phyloP scores from a whole-genome alignment of 2,329 filamentous ascomycete species.

The Colletotrichum zoysiae region DNA sequence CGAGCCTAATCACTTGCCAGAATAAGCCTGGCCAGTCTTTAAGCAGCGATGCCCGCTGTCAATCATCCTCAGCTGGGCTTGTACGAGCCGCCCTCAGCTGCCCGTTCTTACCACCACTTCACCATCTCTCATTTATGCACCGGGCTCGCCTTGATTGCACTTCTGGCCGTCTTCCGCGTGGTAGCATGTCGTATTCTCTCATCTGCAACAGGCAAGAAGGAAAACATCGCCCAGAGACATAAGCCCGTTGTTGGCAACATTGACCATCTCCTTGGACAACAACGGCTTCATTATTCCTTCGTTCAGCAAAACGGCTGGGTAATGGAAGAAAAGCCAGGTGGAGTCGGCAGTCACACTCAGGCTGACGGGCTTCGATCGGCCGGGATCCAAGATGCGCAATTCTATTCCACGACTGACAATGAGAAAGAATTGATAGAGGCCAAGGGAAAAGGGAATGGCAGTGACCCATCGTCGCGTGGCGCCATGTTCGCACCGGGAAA shows the following conservation, averaged over 20 bases:
- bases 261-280: constrained; percentile 30
- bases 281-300: constrained; percentile 39
- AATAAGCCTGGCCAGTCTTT: constrained; percentile 47
- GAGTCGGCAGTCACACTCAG: constrained; percentile 45
- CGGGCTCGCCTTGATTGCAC: constrained; percentile 50
- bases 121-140: constrained; percentile 46
- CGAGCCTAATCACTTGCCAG: constrained; percentile 47
- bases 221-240: background rate
- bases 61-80: constrained; percentile 46
- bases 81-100: constrained; percentile 43
- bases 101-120: constrained; percentile 26
- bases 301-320: constrained; percentile 23
- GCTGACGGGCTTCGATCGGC: constrained; percentile 24
- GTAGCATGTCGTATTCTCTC: constrained; percentile 13
- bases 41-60: constrained; percentile 56
- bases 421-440: constrained; percentile 1
- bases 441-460: background rate
- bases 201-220: constrained; percentile 15
- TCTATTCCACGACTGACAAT: constrained; percentile 12
- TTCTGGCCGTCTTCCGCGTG: constrained; percentile 49
- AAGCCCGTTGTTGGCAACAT: background rate
- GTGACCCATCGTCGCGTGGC: background rate
- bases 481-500: constrained; percentile 5
- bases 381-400: constrained; percentile 22
- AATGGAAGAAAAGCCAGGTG: constrained; percentile 50